A percentile compares a stretch with the other conserved stretches of the same genome.
These are phyloP conservation scores for Pascua sp. DNA, from an alignment of 1,284 basidiomycete species.

Conservation along the genomic window DNA sequence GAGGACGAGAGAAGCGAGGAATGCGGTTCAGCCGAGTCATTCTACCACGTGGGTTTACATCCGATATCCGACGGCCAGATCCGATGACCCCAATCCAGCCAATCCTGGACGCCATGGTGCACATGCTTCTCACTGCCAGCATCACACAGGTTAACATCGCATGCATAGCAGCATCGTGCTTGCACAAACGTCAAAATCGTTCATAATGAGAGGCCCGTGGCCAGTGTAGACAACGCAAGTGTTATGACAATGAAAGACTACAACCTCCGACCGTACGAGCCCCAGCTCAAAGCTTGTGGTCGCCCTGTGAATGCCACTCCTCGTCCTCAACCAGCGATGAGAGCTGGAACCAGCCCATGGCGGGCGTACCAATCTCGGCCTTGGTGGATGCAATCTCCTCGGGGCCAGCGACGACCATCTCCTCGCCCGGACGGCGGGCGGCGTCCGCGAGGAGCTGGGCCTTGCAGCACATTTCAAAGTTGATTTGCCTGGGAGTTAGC, in stretches of 20 bases:
- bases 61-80: too few species aligned
- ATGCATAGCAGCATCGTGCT: too few species aligned
- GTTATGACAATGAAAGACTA: not conserved
- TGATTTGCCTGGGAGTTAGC: conserved; percentile 33
- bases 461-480: conserved; percentile 42
- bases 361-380: conserved; percentile 36
- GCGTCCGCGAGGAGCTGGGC: conserved; percentile 41
- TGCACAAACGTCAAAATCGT: too few species aligned
- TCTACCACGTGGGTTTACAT: too few species aligned
- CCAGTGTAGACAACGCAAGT: too few species aligned
- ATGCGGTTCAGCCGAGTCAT: too few species aligned
- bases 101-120: too few species aligned
- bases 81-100: too few species aligned
- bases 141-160: too few species aligned
- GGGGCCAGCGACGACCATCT: conserved; percentile 25
- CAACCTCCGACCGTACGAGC: not conserved
- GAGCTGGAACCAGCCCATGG: conserved; percentile 45
- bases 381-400: conserved; percentile 37
- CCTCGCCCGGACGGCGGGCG: conserved; percentile 28
- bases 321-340: conserved; percentile 42
- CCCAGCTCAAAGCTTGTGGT: conserved; percentile 30
- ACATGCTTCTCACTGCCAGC: too few species aligned
- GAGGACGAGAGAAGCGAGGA: too few species aligned
- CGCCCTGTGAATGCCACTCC: conserved; percentile 31
- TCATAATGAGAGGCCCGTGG: too few species aligned